A percentile compares a stretch with the other conserved stretches of the same genome.
phyloP scores from a whole-genome alignment of 129 eudicot species.

The Centrapalus pauciflorus region DNA sequence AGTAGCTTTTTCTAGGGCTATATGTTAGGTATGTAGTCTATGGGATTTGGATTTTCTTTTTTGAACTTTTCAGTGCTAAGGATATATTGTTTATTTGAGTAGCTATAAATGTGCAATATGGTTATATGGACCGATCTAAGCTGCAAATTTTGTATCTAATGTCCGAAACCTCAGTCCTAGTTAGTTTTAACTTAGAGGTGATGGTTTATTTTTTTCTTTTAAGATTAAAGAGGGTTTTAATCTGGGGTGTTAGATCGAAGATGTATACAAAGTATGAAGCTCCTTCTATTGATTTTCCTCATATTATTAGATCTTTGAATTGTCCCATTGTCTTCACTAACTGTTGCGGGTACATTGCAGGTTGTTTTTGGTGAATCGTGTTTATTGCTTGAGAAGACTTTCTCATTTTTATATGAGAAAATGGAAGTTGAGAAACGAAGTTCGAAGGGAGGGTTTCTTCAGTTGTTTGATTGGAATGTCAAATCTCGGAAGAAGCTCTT shows the following conservation, averaged over 20 bases:
- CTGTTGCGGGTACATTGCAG: constrained; percentile 18
- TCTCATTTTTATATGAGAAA: constrained; percentile 32
- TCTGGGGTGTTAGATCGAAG: neutral
- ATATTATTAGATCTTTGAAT: neutral
- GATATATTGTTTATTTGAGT: neutral
- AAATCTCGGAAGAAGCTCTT: constrained; percentile 93
- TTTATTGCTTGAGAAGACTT: constrained; percentile 15
- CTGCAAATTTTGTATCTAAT: constrained; percentile 1
- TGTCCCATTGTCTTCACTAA: neutral
- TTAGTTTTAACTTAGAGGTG: constrained; percentile 3
- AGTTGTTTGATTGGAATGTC: constrained; percentile 95
- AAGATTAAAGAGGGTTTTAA: neutral
- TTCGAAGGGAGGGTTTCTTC: constrained; percentile 86
- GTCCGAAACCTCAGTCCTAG: neutral
- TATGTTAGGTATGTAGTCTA: neutral
- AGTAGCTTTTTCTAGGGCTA: neutral
- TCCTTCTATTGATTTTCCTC: neutral
- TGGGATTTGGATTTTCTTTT: constrained; percentile 10
- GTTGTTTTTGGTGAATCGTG: constrained; percentile 15
- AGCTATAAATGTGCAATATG: constrained; percentile 8
- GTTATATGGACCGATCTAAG: constrained; percentile 6
- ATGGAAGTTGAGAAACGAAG: constrained; percentile 89
- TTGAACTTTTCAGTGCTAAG: neutral
- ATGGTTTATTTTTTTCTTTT: neutral
- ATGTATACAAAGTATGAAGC: neutral